Base-by-base conservation (phyloP, 257 asterid species). In the Knoxia roxburghii region DNA sequence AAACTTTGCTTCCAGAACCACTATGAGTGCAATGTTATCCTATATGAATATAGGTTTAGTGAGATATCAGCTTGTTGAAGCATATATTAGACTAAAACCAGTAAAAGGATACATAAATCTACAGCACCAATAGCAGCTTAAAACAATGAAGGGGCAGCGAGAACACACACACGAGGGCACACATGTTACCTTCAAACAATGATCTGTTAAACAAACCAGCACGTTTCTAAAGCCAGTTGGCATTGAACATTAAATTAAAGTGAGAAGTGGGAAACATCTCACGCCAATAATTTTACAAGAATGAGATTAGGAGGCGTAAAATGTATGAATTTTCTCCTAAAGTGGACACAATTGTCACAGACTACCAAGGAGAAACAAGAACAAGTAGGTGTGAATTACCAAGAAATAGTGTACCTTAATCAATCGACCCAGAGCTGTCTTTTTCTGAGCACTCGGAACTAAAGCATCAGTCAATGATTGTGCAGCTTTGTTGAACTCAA, bases 401-500 rank as follows among this genome's bases (percentile, higher is more conserved):
- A 8, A 40, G 24, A 58, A 66, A 54, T 46, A 55, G 48, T 43
- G 48, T 73, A 94, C 99, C 96, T 87, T 90, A 63, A 88, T 86
- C 89, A 94, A 78, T 70, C 99, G 92, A 74, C 83, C 80, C 57
- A 94, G 75, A 59, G 95, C 95, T 73, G 79, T 75, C 78, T 89
- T 87, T 79, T 79, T 90, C 81, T 88, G 97, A 46, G 92, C 79
- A 79, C 76, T 87, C 56, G 95, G 95, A 80, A 84, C 83, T 65
- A 85, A 64, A 64, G 95, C 93, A 71, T 94, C 99, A 68, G 92
- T 84, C 71, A 90, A 71, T 68, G 99, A 90, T 74, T 90, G 99
- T 67, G 97, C 99, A 63, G 97, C 97, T 85, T 94, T 90, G 78
- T 94, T 94, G 75, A 90, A 94, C 80, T 94, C 99, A 73, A 94